Evolutionary conservation across 2,329 filamentous ascomycete species (phyloP).

Genomic region (Mycosphaerella arachidis): DNA sequence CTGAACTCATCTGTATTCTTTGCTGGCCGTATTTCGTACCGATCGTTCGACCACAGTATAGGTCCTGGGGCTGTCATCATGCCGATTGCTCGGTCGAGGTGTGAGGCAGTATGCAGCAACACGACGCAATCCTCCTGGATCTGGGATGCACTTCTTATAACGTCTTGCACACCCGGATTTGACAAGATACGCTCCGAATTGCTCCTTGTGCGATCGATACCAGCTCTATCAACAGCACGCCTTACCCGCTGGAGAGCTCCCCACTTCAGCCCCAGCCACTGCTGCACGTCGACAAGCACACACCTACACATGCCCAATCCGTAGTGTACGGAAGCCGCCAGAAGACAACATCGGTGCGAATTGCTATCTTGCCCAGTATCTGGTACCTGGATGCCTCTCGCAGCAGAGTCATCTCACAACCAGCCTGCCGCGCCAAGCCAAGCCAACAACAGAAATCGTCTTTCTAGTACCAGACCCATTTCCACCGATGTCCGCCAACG

Average conservation of each 20-base stretch:
- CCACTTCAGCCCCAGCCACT: background rate
- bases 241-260: background rate
- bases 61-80: background rate
- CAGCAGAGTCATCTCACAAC: background rate
- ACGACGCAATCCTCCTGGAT: background rate
- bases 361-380: background rate
- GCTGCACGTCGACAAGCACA: too few species aligned
- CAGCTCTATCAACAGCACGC: background rate
- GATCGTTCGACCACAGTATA: slow-evolving; percentile 13
- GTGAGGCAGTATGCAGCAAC: too few species aligned
- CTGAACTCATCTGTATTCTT: slow-evolving; percentile 15
- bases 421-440: too few species aligned
- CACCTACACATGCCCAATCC: too few species aligned
- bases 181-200: background rate
- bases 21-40: slow-evolving; percentile 18
- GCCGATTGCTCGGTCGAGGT: background rate
- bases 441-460: background rate
- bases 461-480: background rate
- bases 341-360: too few species aligned
- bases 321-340: too few species aligned
- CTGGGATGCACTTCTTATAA: background rate
- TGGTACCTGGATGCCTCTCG: background rate
- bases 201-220: background rate
- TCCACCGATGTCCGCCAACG: too few species aligned
- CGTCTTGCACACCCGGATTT: background rate